phyloP scores from a whole-genome alignment of 768 basidiomycete genomes.

The Leucocoprinus birnbaumii region DNA sequence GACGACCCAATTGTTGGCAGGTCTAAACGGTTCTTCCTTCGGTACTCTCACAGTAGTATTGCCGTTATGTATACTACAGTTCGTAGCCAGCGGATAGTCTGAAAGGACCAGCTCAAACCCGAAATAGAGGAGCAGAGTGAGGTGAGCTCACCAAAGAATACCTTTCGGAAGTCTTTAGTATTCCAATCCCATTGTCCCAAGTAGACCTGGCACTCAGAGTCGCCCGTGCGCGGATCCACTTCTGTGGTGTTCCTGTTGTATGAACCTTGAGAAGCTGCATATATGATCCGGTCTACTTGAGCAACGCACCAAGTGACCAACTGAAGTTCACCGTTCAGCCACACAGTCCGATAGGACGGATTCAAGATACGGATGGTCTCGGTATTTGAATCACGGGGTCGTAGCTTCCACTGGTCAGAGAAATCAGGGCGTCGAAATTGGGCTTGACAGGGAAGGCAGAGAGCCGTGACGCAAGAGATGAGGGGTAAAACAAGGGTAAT shows the following conservation, averaged over 20 bases:
- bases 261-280: conserved; percentile 1
- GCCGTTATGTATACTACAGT: conserved; percentile 44
- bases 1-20: conserved; percentile 41
- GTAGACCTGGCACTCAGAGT: neutral
- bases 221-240: neutral
- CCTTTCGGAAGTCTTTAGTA: neutral
- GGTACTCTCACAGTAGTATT: conserved; percentile 41
- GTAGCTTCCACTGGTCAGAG: neutral
- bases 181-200: neutral
- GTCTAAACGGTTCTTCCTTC: conserved; percentile 18
- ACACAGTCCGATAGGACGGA: neutral
- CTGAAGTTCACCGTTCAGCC: neutral
- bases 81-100: conserved; percentile 50
- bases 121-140: neutral
- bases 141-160: conserved; percentile 31
- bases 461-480: conserved; percentile 20
- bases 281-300: neutral
- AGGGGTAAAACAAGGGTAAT: conserved; percentile 19
- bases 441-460: conserved; percentile 26
- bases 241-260: conserved; percentile 5
- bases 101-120: conserved; percentile 3
- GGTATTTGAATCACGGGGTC: neutral
- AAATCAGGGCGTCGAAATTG: conserved; percentile 16
- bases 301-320: conserved; percentile 7
- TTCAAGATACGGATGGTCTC: neutral